Percentiles rank a stretch among this genome's conserved stretches.
Evolutionary conservation across 169 alveolate species (phyloP).

Genomic region (Blepharisma undulans): DNA sequence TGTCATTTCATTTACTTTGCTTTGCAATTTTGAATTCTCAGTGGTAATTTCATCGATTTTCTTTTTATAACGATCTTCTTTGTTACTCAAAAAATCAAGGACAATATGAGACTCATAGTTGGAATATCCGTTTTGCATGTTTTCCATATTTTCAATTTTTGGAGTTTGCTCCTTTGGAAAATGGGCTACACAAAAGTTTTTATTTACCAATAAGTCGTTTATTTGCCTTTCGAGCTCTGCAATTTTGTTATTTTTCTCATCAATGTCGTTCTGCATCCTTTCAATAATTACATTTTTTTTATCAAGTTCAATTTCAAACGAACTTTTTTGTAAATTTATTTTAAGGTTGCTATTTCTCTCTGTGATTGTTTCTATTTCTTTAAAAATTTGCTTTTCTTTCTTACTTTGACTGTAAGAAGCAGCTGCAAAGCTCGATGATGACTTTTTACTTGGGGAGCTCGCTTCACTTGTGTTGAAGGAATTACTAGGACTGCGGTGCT

Average conservation of each 20-base stretch:
- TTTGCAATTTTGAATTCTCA: background rate
- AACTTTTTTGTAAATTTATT: background rate
- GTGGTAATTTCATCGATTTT: background rate
- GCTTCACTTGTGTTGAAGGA: background rate
- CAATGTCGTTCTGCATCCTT: background rate
- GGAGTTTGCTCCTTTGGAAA: background rate
- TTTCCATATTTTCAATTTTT: background rate
- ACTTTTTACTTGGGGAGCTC: background rate
- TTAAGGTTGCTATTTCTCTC: background rate
- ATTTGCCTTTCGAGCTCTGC: background rate
- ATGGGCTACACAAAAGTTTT: background rate
- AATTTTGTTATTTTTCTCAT: background rate
- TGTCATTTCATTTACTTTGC: background rate
- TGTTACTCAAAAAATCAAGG: background rate
- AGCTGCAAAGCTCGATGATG: background rate
- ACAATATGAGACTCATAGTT: background rate
- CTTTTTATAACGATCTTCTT: background rate
- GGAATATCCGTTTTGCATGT: background rate
- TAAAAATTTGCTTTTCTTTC: background rate
- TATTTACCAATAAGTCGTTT: background rate
- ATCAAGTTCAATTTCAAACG: background rate
- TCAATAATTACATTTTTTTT: background rate
- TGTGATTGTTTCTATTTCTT: background rate
- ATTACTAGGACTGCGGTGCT: background rate
- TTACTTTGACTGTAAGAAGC: background rate